A percentile compares a stretch with the other conserved stretches of the same genome.
Evolutionary conservation across 2,329 filamentous ascomycete genomes (phyloP).

Genomic region (Stromatinia cepivora): DNA sequence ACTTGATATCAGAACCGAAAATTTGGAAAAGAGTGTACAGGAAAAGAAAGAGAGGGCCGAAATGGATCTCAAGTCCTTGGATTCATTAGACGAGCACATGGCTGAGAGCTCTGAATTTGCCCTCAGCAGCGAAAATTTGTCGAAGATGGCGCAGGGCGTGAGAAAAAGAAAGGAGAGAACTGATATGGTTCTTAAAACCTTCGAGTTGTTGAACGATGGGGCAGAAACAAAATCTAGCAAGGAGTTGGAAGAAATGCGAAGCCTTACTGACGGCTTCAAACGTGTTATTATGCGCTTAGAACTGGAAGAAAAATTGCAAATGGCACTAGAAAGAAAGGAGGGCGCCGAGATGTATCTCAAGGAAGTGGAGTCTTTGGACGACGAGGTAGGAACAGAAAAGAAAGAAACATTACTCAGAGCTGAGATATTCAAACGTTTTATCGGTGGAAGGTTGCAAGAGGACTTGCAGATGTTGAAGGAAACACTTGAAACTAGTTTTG

Average conservation of each 20-base stretch:
- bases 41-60: background rate
- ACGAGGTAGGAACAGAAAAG: background rate
- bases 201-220: no score
- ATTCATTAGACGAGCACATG: background rate
- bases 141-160: no score
- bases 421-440: background rate
- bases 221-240: no score
- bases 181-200: background rate
- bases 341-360: background rate
- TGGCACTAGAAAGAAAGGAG: no score
- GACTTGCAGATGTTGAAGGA: background rate
- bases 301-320: no score
- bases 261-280: no score
- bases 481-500: background rate
- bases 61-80: background rate
- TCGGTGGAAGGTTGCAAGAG: background rate
- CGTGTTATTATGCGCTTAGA: no score
- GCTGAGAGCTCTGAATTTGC: no score
- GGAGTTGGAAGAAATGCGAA: no score
- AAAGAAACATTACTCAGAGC: no score
- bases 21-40: no score
- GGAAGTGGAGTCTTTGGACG: background rate
- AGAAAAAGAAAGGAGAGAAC: background rate
- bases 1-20: background rate
- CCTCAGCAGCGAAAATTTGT: no score